A percentile compares a stretch with the other conserved stretches of the same genome.
These are phyloP conservation scores for Septoria petroselini DNA, from an alignment of 2,329 filamentous ascomycete genomes.

Conservation along the genomic window DNA sequence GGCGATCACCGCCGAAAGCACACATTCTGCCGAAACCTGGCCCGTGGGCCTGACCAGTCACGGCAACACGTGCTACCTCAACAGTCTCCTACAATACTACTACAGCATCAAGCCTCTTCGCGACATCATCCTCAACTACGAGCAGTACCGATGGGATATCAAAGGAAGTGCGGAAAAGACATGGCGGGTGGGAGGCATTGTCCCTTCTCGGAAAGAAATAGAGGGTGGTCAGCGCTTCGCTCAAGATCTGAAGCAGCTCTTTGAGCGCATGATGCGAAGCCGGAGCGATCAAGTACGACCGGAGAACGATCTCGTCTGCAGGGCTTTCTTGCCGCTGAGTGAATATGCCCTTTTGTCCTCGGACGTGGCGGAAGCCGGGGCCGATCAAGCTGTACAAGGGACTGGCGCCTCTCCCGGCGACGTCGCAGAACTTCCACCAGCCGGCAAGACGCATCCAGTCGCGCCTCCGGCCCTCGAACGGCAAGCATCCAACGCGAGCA, in stretches of 20 bases:
- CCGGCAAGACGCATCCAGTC: not conserved
- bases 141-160: constrained; percentile 66
- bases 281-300: constrained; percentile 33
- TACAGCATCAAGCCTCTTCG: constrained; percentile 82
- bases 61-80: constrained; percentile 96
- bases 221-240: constrained; percentile 38
- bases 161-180: constrained; percentile 60
- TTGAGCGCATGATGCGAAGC: constrained; percentile 39
- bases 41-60: constrained; percentile 90
- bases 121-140: constrained; percentile 73
- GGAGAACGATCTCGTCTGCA: constrained; percentile 37
- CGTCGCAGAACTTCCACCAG: not conserved
- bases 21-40: constrained; percentile 43
- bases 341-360: constrained; percentile 30
- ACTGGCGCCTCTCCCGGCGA: not conserved
- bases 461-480: not conserved
- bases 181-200: constrained; percentile 73
- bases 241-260: constrained; percentile 36
- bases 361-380: constrained; percentile 16
- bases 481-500: constrained; percentile 29
- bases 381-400: constrained; percentile 7
- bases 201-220: constrained; percentile 46
- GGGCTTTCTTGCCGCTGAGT: constrained; percentile 35
- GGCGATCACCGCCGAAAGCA: constrained; percentile 23
- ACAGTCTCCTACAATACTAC: constrained; percentile 92